Evolutionary conservation across 768 basidiomycete species (phyloP).

Genomic region (Tricholoma furcatifolium): DNA sequence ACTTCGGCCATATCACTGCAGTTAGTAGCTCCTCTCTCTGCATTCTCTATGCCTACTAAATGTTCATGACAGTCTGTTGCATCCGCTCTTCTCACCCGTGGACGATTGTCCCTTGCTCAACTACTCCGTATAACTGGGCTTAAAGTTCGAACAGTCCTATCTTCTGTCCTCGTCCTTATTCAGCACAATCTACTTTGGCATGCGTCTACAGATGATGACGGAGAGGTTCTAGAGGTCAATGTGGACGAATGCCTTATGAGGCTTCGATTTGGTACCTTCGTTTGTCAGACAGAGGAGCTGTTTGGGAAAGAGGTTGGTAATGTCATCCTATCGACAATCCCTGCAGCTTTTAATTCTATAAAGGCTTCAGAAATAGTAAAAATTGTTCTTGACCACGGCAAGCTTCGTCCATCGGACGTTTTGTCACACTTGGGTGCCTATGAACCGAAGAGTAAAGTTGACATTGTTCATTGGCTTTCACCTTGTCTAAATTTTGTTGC

Average conservation of each 20-base stretch:
- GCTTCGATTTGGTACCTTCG: constrained; percentile 79
- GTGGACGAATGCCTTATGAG: constrained; percentile 80
- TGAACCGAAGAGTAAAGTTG: constrained; percentile 56
- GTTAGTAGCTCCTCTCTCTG: constrained; percentile 37
- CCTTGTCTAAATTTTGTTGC: background rate
- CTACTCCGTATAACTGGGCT: constrained; percentile 68
- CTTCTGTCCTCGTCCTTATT: constrained; percentile 72
- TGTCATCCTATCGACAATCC: background rate
- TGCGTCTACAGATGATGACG: constrained; percentile 65
- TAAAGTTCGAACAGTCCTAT: constrained; percentile 66
- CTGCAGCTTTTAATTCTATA: constrained; percentile 3
- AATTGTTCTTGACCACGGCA: constrained; percentile 80
- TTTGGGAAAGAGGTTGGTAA: constrained; percentile 68
- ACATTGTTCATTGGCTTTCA: background rate
- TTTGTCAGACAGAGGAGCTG: constrained; percentile 68
- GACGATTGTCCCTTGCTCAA: constrained; percentile 73
- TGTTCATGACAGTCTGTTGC: constrained; percentile 58
- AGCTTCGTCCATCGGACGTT: constrained; percentile 76
- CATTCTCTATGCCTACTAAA: background rate
- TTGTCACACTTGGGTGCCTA: constrained; percentile 46
- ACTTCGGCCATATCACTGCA: constrained; percentile 60
- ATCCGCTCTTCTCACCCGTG: constrained; percentile 71
- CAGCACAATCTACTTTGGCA: constrained; percentile 96
- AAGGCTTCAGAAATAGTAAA: constrained; percentile 79
- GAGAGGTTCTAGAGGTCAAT: constrained; percentile 80